Evolutionary conservation across 495 filamentous ascomycete genomes (phyloP).

Genomic region (Lasiosphaeriaceae sp.): DNA sequence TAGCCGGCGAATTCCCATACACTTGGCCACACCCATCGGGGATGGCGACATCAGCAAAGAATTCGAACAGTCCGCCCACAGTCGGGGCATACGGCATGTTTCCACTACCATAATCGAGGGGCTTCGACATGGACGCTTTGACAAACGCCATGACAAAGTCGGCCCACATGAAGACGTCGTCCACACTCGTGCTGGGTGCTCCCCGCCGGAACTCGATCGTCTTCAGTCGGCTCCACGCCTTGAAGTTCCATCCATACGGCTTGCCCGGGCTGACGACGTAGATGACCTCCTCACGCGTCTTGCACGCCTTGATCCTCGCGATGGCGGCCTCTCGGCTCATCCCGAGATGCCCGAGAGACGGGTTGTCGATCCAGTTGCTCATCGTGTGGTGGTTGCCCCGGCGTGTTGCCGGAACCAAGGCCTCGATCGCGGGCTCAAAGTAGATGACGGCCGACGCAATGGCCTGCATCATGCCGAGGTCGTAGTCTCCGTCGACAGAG

Average conservation of each 20-base stretch:
- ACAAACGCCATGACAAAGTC: not conserved
- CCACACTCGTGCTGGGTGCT: not conserved
- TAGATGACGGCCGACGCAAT: not conserved
- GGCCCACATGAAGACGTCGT: not conserved
- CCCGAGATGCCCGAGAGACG: not conserved
- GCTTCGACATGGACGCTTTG: not conserved
- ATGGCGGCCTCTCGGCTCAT: not conserved
- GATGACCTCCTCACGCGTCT: not conserved
- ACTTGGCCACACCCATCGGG: not conserved
- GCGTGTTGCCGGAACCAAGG: not conserved
- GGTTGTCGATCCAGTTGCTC: constrained; percentile 1
- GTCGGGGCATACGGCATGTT: not conserved
- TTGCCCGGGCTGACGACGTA: not conserved
- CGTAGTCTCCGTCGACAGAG: not conserved
- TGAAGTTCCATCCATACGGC: not conserved
- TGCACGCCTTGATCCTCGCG: not conserved
- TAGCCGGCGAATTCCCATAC: not conserved
- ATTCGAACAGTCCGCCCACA: not conserved
- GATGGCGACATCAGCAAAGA: not conserved
- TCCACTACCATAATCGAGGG: not conserved
- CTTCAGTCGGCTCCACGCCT: not conserved
- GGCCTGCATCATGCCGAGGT: not conserved
- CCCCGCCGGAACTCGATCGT: constrained; percentile 1
- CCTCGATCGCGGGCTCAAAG: not conserved
- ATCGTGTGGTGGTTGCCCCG: not conserved